A percentile compares a stretch with the other conserved stretches of the same genome.
These are phyloP conservation scores for Salvia miltiorrhiza DNA, from an alignment of 257 asterid species.

Conservation along the genomic window DNA sequence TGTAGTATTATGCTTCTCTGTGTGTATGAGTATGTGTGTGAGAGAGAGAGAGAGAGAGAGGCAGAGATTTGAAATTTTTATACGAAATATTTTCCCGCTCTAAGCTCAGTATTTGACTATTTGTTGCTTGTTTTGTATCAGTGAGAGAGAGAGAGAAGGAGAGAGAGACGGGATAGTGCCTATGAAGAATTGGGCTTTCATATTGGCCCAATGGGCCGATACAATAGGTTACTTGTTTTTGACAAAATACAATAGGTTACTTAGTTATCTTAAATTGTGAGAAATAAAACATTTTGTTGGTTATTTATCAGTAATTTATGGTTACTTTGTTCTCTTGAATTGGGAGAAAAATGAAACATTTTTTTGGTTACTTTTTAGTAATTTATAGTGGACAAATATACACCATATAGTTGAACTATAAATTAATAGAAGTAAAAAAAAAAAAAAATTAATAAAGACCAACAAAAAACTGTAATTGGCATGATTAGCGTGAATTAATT, in stretches of 20 bases:
- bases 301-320: too few relatives aligned
- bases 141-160: not conserved
- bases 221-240: not conserved
- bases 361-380: too few relatives aligned
- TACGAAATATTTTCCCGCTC: conserved; percentile 6
- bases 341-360: too few relatives aligned
- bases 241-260: too few relatives aligned
- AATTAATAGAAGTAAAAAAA: too few relatives aligned
- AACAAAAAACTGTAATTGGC: not conserved
- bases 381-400: too few relatives aligned
- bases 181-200: not conserved
- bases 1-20: not conserved
- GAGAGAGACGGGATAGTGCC: not conserved
- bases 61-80: conserved; percentile 3
- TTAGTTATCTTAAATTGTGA: too few relatives aligned
- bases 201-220: not conserved
- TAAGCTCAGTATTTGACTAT: not conserved
- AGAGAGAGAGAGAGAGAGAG: not conserved
- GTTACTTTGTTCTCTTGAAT: too few relatives aligned
- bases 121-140: not conserved
- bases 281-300: too few relatives aligned
- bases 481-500: not conserved
- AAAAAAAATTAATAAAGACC: too few relatives aligned
- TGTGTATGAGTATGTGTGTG: not conserved
- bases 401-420: too few relatives aligned